Conservation (phyloP, 1,139 yeast genomes). For the Fermentozyma sake region DNA sequence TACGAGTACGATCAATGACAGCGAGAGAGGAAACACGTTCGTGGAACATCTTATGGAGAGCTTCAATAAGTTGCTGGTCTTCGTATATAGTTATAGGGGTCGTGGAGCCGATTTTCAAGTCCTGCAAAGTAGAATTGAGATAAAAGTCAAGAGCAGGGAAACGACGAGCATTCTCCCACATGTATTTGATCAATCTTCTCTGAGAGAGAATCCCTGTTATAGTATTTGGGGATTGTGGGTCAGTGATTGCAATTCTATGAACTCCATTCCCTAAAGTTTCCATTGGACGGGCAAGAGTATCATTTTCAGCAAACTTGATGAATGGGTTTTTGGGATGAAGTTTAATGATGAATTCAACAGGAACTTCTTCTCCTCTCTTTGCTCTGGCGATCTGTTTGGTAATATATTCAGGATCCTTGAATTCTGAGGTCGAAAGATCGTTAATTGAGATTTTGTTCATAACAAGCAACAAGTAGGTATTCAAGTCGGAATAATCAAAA, state of each 20-base stretch:
- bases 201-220: slow-evolving; percentile 84
- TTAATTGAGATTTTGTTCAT: slow-evolving; percentile 55
- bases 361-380: slow-evolving; percentile 65
- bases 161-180: slow-evolving; percentile 89
- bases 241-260: slow-evolving; percentile 82
- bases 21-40: slow-evolving; percentile 88
- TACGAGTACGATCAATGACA: slow-evolving; percentile 76
- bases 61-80: slow-evolving; percentile 83
- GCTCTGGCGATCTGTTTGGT: slow-evolving; percentile 43
- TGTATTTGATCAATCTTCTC: slow-evolving; percentile 72
- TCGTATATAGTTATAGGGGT: slow-evolving; percentile 77
- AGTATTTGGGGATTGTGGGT: slow-evolving; percentile 32
- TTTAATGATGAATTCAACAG: slow-evolving; percentile 73
- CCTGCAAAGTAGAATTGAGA: slow-evolving; percentile 61
- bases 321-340: slow-evolving; percentile 86
- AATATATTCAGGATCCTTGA: slow-evolving; percentile 14
- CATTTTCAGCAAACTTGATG: slow-evolving; percentile 64
- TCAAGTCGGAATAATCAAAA: slow-evolving; percentile 88
- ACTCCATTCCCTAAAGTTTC: slow-evolving; percentile 89
- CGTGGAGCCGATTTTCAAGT: slow-evolving; percentile 64
- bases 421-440: slow-evolving; percentile 23
- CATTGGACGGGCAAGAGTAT: slow-evolving; percentile 67
- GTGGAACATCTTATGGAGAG: slow-evolving; percentile 76
- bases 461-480: slow-evolving; percentile 73
- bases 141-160: slow-evolving; percentile 77